Percentiles rank a stretch among this genome's conserved stretches.
phyloP scores from a whole-genome alignment of 1,284 basidiomycete genomes.

The Papiliotrema flavescens region DNA sequence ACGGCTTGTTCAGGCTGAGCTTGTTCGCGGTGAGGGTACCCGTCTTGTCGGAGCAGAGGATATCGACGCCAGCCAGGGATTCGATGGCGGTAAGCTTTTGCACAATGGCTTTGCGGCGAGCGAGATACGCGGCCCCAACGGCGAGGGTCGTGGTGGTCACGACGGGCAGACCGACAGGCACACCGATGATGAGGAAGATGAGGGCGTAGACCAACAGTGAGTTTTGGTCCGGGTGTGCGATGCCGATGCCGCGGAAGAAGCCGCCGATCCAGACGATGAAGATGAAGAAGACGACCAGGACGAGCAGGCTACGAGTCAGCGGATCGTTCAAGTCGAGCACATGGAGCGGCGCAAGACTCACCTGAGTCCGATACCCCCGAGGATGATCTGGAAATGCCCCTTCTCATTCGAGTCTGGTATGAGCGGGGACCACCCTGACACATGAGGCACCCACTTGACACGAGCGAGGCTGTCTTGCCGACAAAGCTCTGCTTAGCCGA shows the following conservation, averaged over 20 bases:
- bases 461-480: constrained; percentile 43
- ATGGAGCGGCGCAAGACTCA: too few species aligned
- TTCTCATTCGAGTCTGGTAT: constrained; percentile 40
- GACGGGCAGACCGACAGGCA: constrained; percentile 57
- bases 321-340: too few species aligned
- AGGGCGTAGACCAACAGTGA: constrained; percentile 52
- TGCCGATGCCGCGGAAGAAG: constrained; percentile 53
- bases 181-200: constrained; percentile 54
- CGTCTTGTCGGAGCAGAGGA: constrained; percentile 35
- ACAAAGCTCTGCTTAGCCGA: constrained; percentile 54
- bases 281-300: constrained; percentile 55
- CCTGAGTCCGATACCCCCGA: constrained; percentile 54
- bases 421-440: not conserved
- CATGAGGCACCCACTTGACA: constrained; percentile 20
- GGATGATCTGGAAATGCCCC: constrained; percentile 57
- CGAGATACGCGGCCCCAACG: constrained; percentile 58
- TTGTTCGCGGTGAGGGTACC: constrained; percentile 56
- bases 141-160: constrained; percentile 57
- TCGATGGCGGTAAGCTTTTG: constrained; percentile 61
- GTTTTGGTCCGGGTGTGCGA: constrained; percentile 54
- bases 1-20: constrained; percentile 57
- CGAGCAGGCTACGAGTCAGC: constrained; percentile 51
- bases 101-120: constrained; percentile 58
- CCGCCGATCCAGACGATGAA: constrained; percentile 54
- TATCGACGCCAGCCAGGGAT: constrained; percentile 58